Conservation (phyloP, 305 asterid genomes). For the Ajuga reptans region DNA sequence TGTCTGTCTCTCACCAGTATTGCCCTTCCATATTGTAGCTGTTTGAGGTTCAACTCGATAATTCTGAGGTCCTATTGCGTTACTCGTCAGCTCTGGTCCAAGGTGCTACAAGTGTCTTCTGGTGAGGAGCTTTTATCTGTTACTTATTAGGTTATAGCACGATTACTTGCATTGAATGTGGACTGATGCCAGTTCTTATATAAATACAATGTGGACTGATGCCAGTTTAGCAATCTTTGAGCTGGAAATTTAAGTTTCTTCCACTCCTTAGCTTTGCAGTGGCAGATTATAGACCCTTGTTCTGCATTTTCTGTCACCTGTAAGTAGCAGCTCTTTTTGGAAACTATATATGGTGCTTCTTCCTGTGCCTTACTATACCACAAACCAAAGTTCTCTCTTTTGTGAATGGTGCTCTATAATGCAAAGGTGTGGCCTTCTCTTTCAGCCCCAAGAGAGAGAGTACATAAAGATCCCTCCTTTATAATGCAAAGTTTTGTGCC, state of each 20-base stretch:
- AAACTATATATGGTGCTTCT: not conserved
- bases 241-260: not conserved
- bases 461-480: not conserved
- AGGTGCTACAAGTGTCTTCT: slow-evolving; percentile 91
- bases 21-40: slow-evolving; percentile 25
- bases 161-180: not conserved
- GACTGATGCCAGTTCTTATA: not conserved
- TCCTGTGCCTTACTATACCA: not conserved
- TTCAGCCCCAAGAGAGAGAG: not conserved
- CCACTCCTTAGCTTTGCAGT: not conserved
- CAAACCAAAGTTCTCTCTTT: not conserved
- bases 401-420: too few relatives aligned
- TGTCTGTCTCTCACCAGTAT: not conserved
- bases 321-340: not conserved
- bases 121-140: slow-evolving; percentile 44
- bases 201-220: not conserved
- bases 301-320: not conserved
- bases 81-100: slow-evolving; percentile 84
- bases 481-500: too few relatives aligned
- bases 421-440: too few relatives aligned
- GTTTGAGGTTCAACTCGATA: slow-evolving; percentile 47
- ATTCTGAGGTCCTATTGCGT: slow-evolving; percentile 69
- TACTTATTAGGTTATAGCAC: not conserved
- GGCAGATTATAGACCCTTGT: not conserved
- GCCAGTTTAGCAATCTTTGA: not conserved